Percentiles rank a stretch among this genome's conserved stretches.
phyloP scores from a whole-genome alignment of 306 rosid species.

The Vicia sativa region DNA sequence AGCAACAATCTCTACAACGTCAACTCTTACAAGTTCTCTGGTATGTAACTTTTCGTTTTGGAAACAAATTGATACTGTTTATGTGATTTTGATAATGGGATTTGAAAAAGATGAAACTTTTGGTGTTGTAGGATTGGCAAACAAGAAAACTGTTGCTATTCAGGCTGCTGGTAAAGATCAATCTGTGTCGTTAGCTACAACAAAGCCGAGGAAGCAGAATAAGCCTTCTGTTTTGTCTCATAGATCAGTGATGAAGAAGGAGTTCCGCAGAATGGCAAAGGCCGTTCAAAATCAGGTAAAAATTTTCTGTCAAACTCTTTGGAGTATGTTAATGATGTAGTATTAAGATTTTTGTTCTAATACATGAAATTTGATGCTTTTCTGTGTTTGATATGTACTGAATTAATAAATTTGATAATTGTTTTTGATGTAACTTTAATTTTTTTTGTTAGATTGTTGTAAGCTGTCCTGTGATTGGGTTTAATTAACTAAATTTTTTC shows the following conservation, averaged over 20 bases:
- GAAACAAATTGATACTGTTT: neutral
- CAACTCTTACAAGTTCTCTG: slow-evolving; percentile 79
- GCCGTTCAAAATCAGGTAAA: slow-evolving; percentile 90
- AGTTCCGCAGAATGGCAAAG: slow-evolving; percentile 79
- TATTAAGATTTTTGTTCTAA: neutral
- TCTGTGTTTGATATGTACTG: neutral
- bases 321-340: too few relatives aligned
- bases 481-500: too few relatives aligned
- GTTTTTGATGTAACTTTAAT: neutral
- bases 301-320: too few relatives aligned
- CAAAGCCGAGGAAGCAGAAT: slow-evolving; percentile 89
- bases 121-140: slow-evolving; percentile 71
- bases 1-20: slow-evolving; percentile 82
- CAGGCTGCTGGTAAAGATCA: slow-evolving; percentile 74
- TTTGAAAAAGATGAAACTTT: neutral
- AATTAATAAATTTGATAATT: neutral
- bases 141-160: slow-evolving; percentile 89
- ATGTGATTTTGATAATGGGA: neutral
- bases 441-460: too few relatives aligned
- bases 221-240: slow-evolving; percentile 80
- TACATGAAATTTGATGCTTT: neutral
- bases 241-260: slow-evolving; percentile 90
- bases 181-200: slow-evolving; percentile 78
- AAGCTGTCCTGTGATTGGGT: too few relatives aligned
- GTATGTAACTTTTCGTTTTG: slow-evolving; percentile 31